These are phyloP conservation scores for Lodderomyces margitis DNA, from an alignment of 1,139 yeast species.

Conservation along the genomic window DNA sequence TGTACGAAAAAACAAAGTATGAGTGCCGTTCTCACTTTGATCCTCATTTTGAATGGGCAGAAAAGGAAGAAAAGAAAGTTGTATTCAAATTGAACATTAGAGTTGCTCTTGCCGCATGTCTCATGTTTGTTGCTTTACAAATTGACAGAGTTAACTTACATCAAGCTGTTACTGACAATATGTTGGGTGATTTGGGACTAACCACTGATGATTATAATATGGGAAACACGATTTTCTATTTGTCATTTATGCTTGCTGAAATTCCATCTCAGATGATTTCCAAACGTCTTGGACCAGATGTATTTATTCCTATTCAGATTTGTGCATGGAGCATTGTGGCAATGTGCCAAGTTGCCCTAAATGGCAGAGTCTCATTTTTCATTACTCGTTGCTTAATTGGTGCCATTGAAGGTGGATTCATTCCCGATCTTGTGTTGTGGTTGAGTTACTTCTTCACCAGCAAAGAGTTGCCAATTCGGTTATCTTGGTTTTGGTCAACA, in stretches of 20 bases:
- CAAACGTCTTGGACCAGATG: slow-evolving; percentile 32
- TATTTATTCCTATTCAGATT: slow-evolving; percentile 33
- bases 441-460: slow-evolving; percentile 28
- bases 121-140: slow-evolving; percentile 33
- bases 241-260: slow-evolving; percentile 30
- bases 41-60: slow-evolving; percentile 34
- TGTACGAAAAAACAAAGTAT: slow-evolving; percentile 31
- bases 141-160: slow-evolving; percentile 31
- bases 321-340: slow-evolving; percentile 32
- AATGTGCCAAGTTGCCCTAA: slow-evolving; percentile 25
- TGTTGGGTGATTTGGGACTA: slow-evolving; percentile 28
- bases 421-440: slow-evolving; percentile 30
- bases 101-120: slow-evolving; percentile 29
- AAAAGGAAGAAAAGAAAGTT: slow-evolving; percentile 30
- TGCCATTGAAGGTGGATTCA: slow-evolving; percentile 30
- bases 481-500: slow-evolving; percentile 20
- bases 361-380: slow-evolving; percentile 23
- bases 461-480: slow-evolving; percentile 25
- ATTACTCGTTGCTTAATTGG: slow-evolving; percentile 29
- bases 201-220: slow-evolving; percentile 31
- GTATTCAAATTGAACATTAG: slow-evolving; percentile 25
- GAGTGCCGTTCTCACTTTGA: slow-evolving; percentile 35
- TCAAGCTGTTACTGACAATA: slow-evolving; percentile 33
- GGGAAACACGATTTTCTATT: slow-evolving; percentile 29
- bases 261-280: slow-evolving; percentile 34